Evolutionary conservation across 75 land plant genomes (phyloP).

Genomic region (Picea sitchensis): DNA sequence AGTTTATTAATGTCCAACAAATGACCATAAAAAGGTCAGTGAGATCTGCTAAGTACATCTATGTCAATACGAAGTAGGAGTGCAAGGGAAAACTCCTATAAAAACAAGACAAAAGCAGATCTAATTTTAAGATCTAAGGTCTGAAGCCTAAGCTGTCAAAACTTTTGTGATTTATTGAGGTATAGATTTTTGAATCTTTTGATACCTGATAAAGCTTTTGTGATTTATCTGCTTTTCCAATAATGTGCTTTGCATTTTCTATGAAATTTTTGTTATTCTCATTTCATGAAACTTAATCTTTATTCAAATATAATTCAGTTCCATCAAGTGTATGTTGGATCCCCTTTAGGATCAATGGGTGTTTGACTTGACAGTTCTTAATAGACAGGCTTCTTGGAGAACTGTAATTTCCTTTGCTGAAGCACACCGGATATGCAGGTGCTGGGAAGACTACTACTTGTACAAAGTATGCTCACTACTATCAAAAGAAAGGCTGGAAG

Average conservation of each 20-base stretch:
- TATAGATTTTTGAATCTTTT: not conserved
- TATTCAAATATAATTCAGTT: not conserved
- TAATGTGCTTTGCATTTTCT: not conserved
- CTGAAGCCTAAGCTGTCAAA: no score
- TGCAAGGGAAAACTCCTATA: no score
- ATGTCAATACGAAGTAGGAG: no score
- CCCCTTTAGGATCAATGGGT: not conserved
- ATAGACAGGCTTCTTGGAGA: not conserved
- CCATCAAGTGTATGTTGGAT: not conserved
- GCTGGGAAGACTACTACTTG: slow-evolving; percentile 99
- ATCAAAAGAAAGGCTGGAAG: slow-evolving; percentile 97
- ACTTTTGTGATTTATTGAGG: no score
- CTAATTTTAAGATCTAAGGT: no score
- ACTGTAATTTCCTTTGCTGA: slow-evolving; percentile 4
- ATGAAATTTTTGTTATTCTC: not conserved
- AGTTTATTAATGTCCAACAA: no score
- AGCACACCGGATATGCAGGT: slow-evolving; percentile 35
- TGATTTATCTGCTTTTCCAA: not conserved
- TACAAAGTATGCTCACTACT: slow-evolving; percentile 96
- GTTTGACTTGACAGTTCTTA: not conserved
- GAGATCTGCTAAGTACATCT: no score
- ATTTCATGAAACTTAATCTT: not conserved
- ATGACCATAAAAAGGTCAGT: no score
- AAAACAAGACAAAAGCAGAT: no score
- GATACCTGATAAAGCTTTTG: not conserved